Evolutionary conservation across 2,329 filamentous ascomycete genomes (phyloP), one percentile per base, ranked within the genome.

Genomic region (Samsoniella hepiali): DNA sequence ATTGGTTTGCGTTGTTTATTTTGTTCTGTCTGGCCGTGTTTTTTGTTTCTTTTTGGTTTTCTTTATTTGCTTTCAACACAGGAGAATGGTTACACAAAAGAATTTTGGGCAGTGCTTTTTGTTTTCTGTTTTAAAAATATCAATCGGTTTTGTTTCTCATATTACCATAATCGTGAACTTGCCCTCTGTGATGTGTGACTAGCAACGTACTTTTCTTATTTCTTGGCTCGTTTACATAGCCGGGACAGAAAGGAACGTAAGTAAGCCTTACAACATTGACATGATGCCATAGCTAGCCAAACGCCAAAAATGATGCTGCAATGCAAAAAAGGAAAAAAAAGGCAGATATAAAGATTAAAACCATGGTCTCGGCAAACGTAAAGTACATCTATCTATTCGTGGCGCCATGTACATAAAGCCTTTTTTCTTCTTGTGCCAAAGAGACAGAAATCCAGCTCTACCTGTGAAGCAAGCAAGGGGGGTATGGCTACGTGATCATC

Each of bases 1-100:
- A 34, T 31, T 34, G 38, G 50, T 36, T 34, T 29, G 27, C n/a
- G 32, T 59, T 34, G 38, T 55, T 45, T 29, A 5, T 56, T 32
- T 22, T 32, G 1, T 32, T 15, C 32, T 56, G 4, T 56, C 38
- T 51, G 31, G 40, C 56, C 29, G 47, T 55, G 9, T 22, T 45
- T 55, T 38, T 38, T 40, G 34, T 22, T 50, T 34, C 45, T 45
- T n/a, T 27, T 38, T 29, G 7, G 17, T 32, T 27, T 42, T 49
- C 34, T 29, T 36, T 56, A 9, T 63, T 42, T 56, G 60, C 27
- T 62, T 57, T 56, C 34, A 27, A 44, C 36, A 55, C 32, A 36
- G 60, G 60, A 63, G 51, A 63, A 63, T 63, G 60, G 60, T 63
- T 63, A 63, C 53, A 63, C 44, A 63, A 63, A 63, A 63, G 60